Conservation (phyloP, 2,329 filamentous ascomycete species). For the Fusarium sp. region DNA sequence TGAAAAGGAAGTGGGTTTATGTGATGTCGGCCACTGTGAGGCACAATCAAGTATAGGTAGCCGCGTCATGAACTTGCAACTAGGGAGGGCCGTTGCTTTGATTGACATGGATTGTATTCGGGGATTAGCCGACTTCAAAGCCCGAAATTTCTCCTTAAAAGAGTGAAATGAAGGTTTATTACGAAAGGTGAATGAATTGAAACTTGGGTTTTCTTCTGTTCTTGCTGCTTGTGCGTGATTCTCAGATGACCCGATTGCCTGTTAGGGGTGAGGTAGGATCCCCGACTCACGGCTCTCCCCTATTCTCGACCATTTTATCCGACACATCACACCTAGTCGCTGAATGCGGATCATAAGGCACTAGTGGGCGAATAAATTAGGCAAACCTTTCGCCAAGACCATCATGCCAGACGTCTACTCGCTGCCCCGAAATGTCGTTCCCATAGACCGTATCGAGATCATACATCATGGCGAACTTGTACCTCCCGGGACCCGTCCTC, state of each 20-base stretch:
- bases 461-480: background rate
- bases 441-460: background rate
- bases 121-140: too few relatives aligned
- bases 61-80: too few relatives aligned
- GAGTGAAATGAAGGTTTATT: background rate
- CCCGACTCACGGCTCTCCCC: background rate
- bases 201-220: background rate
- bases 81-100: too few relatives aligned
- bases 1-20: too few relatives aligned
- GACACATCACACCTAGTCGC: background rate
- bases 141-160: background rate
- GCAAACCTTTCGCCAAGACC: background rate
- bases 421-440: background rate
- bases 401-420: background rate
- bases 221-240: background rate
- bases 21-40: too few relatives aligned
- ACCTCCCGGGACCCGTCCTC: background rate
- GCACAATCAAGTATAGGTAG: too few relatives aligned
- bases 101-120: too few relatives aligned
- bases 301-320: background rate
- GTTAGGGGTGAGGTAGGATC: background rate
- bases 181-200: background rate
- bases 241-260: background rate
- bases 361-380: background rate
- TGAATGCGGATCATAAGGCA: background rate